Evolutionary conservation across 1,284 basidiomycete species (phyloP), one percentile per base, ranked within the genome.

Genomic region (Nidula niveotomentosa): DNA sequence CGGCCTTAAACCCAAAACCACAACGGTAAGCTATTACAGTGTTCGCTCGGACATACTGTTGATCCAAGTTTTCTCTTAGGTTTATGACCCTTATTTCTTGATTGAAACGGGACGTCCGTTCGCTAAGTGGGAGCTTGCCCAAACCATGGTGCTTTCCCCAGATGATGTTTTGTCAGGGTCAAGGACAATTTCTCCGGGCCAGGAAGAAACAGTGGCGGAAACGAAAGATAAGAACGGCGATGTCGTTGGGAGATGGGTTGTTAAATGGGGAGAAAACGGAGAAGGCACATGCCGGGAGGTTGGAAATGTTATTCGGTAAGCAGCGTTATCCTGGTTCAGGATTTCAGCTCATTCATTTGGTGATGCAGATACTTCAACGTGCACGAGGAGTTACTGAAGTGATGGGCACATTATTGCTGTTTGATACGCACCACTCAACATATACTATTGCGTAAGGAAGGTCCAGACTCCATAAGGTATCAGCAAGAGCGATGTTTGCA

Each of bases 41-140:
- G 36, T 52, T 41, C 39, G 15, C 39, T 12, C 45, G 17, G 7
- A 35, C 37, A 85, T 65, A 85, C 94, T 15, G 93, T 90, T 63
- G 88, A 93, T 59, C 79, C 86, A 0, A 76, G 79, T 41, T 91
- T 94, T 66, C 66, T 94, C 45, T 78, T 87, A 5, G 83, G 57
- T 77, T 46, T 46, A n/a, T n/a, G 45, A 46, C 45, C 18, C 18
- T 10, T 18, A 12, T 62, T 56, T 1, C 61, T 64, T 1, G 74
- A 69, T 45, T 71, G 73, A 61, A 83, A 77, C 3, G 84, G 67
- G 8, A 80, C 77, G 93, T 34, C 84, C 89, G 1, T 88, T 94
- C 62, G 90, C 93, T 8, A 90, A 86, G 55, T 94, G 89, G 90
- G 86, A 91, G 66, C 80, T 93, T 15, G 84, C 87, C 23, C 69